Base-by-base conservation (phyloP, 2,329 filamentous ascomycete genomes). In the Neoarthrinium moseri region DNA sequence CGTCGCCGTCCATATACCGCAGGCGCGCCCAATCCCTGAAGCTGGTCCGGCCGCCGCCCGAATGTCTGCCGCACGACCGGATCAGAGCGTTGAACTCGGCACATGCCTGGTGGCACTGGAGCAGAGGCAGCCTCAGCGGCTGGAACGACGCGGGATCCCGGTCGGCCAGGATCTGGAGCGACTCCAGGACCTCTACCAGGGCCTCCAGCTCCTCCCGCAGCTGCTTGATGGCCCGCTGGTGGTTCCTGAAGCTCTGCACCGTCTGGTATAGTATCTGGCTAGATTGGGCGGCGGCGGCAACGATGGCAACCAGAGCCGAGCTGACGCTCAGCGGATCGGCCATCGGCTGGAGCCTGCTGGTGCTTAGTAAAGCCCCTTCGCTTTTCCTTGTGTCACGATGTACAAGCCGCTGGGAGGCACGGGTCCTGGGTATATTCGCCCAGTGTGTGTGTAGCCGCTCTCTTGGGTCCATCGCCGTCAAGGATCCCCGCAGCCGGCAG, bases 1-100 rank as follows among this genome's bases (percentile, higher is more conserved):
- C 67, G 49, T 72, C 60, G 34, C 72, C 64, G 22, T 66, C 68
- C 62, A 73, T 70, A 42, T 73, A 74, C 47, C 51, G 65, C 36
- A 74, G 51, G 53, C 60, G 69, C 4, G 68, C 66, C 71, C 68
- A 74, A 51, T 72, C 71, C 36, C 67, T 64, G 54, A 74, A 72
- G 54, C 67, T 74, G 18, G 62, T 59, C 43, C 63, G 57, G 48
- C 51, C 55, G 24, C 50, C 57, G 18, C 51, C 56, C n/a, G n/a
- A n/a, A n/a, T n/a, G n/a, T n/a, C n/a, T n/a, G n/a, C n/a, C n/a
- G n/a, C n/a, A n/a, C n/a, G n/a, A n/a, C n/a, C n/a, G n/a, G n/a
- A n/a, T n/a, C n/a, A n/a, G n/a, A n/a, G n/a, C n/a, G n/a, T n/a
- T n/a, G n/a, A n/a, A n/a, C n/a, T n/a, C n/a, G n/a, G n/a, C n/a